Evolutionary conservation across 2,329 filamentous ascomycete species (phyloP), one percentile per base, ranked within the genome.

Genomic region (Xylariaceae sp.): DNA sequence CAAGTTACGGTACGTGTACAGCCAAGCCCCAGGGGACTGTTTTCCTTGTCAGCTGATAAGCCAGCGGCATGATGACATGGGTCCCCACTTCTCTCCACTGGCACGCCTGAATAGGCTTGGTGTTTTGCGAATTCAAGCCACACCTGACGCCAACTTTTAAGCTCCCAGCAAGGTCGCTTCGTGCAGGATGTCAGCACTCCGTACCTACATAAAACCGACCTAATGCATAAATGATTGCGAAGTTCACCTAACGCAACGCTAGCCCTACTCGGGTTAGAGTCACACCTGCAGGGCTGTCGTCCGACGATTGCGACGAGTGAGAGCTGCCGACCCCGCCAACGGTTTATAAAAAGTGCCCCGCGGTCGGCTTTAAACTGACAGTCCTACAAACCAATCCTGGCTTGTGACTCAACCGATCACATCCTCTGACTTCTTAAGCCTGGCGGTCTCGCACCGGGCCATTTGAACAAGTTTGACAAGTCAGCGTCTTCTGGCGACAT

Each of bases 291-390:
- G 37, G 37, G 37, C 37, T 42, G 11, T 42, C 37, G 37, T 42
- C 37, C 37, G 37, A 42, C 8, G 37, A 10, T 30, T 30, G 23
- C 23, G 23, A 30, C 23, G 23, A 30, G 23, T 13, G 37, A 42
- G 37, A 42, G 37, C 8, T 42, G 37, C 37, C 23, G 37, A 64
- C 62, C 62, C 62, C 62, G 61, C 62, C 51, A 63, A 58, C 63
- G 55, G 57, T 44, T 44, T 45, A 45, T 11, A 61, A 61, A 64
- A 45, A 58, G 45, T 64, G 62, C 62, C 62, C 62, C 62, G 62
- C 62, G 61, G 55, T 64, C 62, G 58, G 58, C 58, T 55, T 57
- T 42, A 13, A 30, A 13, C 47, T 59, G 56, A 62, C 54, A 30
- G 23, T 30, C 23, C 23, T 53, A 9, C 34, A 4, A 45, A 34